These are phyloP conservation scores for Calonectria leucothoes DNA, from an alignment of 2,329 filamentous ascomycete genomes.

Conservation along the genomic window DNA sequence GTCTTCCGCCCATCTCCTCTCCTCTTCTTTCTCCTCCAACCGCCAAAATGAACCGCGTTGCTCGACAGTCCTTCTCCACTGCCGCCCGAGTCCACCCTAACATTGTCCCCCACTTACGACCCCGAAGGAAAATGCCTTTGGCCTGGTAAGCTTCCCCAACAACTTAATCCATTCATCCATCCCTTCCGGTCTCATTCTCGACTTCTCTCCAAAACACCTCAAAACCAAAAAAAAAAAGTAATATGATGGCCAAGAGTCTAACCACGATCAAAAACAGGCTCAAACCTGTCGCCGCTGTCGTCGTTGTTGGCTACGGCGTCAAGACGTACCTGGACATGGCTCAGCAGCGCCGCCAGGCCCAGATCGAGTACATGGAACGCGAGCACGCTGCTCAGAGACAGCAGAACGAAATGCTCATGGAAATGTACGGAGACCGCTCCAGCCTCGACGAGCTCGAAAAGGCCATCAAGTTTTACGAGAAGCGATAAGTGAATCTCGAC, in stretches of 20 bases:
- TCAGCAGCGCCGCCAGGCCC: conserved; percentile 42
- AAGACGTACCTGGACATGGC: conserved; percentile 47
- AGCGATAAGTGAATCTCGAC: conserved; percentile 39
- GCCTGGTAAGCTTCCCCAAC: conserved; percentile 33
- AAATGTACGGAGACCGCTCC: conserved; percentile 62
- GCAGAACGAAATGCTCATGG: conserved; percentile 57
- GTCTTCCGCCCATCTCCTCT: conserved; percentile 3
- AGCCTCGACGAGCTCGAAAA: conserved; percentile 61
- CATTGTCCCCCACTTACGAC: conserved; percentile 42
- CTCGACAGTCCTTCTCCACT: conserved; percentile 43
- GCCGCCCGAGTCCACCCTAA: conserved; percentile 43
- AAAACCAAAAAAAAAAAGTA: background rate
- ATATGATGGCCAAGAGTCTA: conserved; percentile 21
- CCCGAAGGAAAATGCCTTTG: conserved; percentile 39
- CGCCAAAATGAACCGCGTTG: conserved; percentile 39
- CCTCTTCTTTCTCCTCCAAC: conserved; percentile 12
- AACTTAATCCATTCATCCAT: conserved; percentile 7
- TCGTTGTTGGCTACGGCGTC: conserved; percentile 49
- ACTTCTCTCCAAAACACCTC: background rate
- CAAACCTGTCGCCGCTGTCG: conserved; percentile 46
- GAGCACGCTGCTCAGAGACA: conserved; percentile 49
- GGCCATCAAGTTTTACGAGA: conserved; percentile 60
- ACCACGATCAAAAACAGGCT: conserved; percentile 39
- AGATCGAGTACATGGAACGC: conserved; percentile 47
- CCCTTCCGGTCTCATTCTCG: background rate